These are phyloP conservation scores for Gigaspora rosea DNA, from an alignment of 192 early-diverging fungal species.

Conservation along the genomic window DNA sequence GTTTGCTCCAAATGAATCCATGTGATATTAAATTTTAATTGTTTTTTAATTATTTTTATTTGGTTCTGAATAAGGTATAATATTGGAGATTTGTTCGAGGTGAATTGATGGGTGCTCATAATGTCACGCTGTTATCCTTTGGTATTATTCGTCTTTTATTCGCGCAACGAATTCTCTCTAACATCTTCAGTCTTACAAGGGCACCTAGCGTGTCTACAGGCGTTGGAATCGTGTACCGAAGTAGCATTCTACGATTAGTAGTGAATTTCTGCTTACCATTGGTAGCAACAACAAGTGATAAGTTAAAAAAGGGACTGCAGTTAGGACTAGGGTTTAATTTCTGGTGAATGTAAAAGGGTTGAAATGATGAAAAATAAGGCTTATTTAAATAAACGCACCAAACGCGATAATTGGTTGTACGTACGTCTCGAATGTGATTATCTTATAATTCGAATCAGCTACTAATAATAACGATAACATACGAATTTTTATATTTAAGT, in stretches of 20 bases:
- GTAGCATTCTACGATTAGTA: constrained; percentile 84
- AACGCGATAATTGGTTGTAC: too few relatives aligned
- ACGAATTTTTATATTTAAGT: too few relatives aligned
- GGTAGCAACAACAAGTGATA: constrained; percentile 60
- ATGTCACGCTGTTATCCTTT: neutral
- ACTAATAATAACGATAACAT: too few relatives aligned
- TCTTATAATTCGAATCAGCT: too few relatives aligned
- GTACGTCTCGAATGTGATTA: too few relatives aligned
- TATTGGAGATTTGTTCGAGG: neutral
- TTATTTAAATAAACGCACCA: too few relatives aligned
- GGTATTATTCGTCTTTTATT: neutral
- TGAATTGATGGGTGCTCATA: neutral
- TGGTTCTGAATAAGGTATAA: neutral
- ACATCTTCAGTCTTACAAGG: constrained; percentile 47
- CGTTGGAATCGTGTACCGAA: constrained; percentile 82
- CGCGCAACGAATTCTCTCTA: constrained; percentile 33
- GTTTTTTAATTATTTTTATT: neutral
- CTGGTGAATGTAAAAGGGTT: constrained; percentile 46
- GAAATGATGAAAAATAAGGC: neutral
- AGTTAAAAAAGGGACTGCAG: constrained; percentile 75
- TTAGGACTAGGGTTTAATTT: constrained; percentile 88
- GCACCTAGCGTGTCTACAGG: constrained; percentile 77
- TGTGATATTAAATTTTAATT: constrained; percentile 26
- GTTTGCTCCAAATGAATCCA: constrained; percentile 58
- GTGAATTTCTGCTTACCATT: constrained; percentile 89